phyloP scores from a whole-genome alignment of 2,329 filamentous ascomycete genomes.

The Trichophyton benhamiae region DNA sequence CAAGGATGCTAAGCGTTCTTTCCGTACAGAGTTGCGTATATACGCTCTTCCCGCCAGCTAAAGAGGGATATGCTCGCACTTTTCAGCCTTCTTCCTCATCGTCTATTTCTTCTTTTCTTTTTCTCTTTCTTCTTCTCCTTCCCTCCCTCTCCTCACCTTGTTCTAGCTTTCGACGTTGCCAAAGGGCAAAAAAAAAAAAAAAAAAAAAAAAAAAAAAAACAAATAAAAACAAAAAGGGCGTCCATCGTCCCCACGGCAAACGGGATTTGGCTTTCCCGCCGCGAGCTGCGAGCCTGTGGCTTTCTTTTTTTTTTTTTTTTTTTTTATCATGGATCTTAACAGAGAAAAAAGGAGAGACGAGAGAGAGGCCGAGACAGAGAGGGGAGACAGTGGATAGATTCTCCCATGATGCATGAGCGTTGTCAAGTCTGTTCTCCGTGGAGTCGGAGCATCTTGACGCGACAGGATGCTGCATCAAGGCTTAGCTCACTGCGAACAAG shows the following conservation, averaged over 20 bases:
- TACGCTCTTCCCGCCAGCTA: background rate
- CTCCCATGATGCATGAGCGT: background rate
- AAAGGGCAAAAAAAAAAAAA: too few species aligned
- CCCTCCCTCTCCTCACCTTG: background rate
- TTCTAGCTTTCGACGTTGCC: background rate
- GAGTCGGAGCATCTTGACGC: conserved; percentile 2
- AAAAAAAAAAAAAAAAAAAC: background rate
- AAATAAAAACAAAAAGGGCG: background rate
- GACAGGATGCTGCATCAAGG: conserved; percentile 3
- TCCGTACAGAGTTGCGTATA: background rate
- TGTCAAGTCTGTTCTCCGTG: background rate
- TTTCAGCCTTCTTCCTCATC: background rate
- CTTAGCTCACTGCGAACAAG: background rate
- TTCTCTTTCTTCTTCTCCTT: background rate
- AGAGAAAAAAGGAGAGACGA: background rate
- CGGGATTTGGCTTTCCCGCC: background rate
- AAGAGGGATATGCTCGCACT: background rate
- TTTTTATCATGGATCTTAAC: background rate
- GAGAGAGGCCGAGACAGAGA: background rate
- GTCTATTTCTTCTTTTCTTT: background rate
- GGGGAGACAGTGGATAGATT: background rate
- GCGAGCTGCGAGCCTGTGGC: too few species aligned
- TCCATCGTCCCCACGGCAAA: background rate
- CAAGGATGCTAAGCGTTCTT: background rate
- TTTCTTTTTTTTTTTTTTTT: background rate